Conservation (phyloP, 2,329 filamentous ascomycete genomes). For the Phialophora tarda region DNA sequence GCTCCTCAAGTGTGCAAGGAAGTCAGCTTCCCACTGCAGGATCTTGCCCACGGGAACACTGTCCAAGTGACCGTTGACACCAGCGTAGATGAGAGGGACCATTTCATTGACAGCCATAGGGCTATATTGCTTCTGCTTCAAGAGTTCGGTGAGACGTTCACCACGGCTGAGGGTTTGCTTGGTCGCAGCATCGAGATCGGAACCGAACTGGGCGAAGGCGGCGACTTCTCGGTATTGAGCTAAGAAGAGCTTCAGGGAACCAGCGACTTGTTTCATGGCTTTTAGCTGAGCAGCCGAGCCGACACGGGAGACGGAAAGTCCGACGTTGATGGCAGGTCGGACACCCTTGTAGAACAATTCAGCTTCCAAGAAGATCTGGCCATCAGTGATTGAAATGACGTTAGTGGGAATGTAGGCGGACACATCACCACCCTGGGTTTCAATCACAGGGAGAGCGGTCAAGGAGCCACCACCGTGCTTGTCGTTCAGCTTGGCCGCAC, state of each 20-base stretch:
- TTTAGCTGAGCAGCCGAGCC: slow-evolving; percentile 99
- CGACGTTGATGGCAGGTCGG: slow-evolving; percentile 99
- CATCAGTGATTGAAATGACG: slow-evolving; percentile 99
- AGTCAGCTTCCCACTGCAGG: slow-evolving; percentile 90
- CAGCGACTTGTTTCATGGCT: slow-evolving; percentile 99
- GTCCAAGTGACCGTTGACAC: slow-evolving; percentile 98
- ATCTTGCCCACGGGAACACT: slow-evolving; percentile 87
- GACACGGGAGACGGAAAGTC: slow-evolving; percentile 99
- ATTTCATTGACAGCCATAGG: slow-evolving; percentile 99
- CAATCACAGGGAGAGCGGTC: slow-evolving; percentile 96
- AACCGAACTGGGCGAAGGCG: slow-evolving; percentile 99
- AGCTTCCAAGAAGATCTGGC: slow-evolving; percentile 99
- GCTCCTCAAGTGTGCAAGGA: slow-evolving; percentile 87
- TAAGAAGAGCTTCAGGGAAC: slow-evolving; percentile 99
- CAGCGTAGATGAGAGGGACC: slow-evolving; percentile 98
- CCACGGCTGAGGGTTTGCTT: slow-evolving; percentile 98
- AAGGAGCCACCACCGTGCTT: slow-evolving; percentile 94
- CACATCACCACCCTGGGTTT: slow-evolving; percentile 99
- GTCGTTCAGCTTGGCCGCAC: slow-evolving; percentile 98
- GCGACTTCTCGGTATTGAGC: slow-evolving; percentile 99
- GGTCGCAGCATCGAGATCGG: slow-evolving; percentile 96
- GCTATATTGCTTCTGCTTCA: slow-evolving; percentile 99
- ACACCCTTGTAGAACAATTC: slow-evolving; percentile 99
- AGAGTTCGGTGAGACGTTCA: slow-evolving; percentile 97
- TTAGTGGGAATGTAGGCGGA: slow-evolving; percentile 99